phyloP scores from a whole-genome alignment of 2,329 filamentous ascomycete species.

The Fusarium sp. region DNA sequence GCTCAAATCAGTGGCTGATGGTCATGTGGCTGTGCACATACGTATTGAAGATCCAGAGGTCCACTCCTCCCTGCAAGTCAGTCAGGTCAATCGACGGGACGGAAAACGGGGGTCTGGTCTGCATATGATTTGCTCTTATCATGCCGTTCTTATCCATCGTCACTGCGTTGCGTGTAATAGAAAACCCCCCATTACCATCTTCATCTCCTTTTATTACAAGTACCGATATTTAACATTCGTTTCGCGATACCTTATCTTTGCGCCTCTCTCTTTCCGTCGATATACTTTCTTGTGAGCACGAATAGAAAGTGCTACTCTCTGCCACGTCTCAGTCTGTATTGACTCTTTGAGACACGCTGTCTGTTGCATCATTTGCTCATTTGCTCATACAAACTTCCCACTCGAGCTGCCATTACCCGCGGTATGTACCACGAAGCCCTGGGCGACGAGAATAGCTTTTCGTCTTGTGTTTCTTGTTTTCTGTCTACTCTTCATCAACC shows the following conservation, averaged over 20 bases:
- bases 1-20: slow-evolving; percentile 6
- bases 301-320: slow-evolving; percentile 21
- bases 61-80: slow-evolving; percentile 37
- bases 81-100: slow-evolving; percentile 5
- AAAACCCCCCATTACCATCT: slow-evolving; percentile 2
- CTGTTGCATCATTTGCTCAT: slow-evolving; percentile 44
- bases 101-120: slow-evolving; percentile 21
- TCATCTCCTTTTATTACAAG: slow-evolving; percentile 8
- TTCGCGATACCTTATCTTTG: slow-evolving; percentile 8
- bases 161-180: slow-evolving; percentile 26
- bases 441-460: slow-evolving; percentile 18
- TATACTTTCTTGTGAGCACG: slow-evolving; percentile 5
- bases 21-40: slow-evolving; percentile 9
- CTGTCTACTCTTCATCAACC: not conserved
- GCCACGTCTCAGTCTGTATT: slow-evolving; percentile 32
- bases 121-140: slow-evolving; percentile 40
- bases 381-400: slow-evolving; percentile 27
- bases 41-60: not conserved
- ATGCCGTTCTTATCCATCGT: slow-evolving; percentile 25
- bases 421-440: slow-evolving; percentile 39
- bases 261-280: slow-evolving; percentile 1
- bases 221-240: slow-evolving; percentile 25
- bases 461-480: not conserved
- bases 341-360: slow-evolving; percentile 47
- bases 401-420: slow-evolving; percentile 21